Evolutionary conservation across 495 filamentous ascomycete genomes (phyloP), one percentile per base, ranked within the genome.

Genomic region (Parmelia sp.): DNA sequence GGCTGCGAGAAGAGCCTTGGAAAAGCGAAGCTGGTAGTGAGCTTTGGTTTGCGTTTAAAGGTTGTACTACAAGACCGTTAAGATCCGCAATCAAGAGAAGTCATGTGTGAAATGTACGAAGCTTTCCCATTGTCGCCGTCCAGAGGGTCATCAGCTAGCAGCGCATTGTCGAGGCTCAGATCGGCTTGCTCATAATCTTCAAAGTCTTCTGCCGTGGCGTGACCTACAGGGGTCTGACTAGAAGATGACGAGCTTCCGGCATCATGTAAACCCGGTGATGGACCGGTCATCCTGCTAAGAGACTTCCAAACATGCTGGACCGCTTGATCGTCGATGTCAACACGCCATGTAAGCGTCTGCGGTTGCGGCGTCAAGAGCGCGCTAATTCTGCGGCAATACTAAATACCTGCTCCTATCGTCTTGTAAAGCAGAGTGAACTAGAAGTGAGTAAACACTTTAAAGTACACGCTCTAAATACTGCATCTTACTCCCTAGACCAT

Each of bases 21-120:
- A 71, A 83, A 75, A 65, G 73, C 86, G 73, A 79, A 88, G 72
- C 73, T 76, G 58, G 72, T 80, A 67, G 68, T 79, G 70, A 81
- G 82, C 69, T 91, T 91, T 68, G 85, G 84, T 71, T 90, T 92
- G 68, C 88, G 86, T 78, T 95, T 94, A 78, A 96, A 96, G 23
- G 88, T 85, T 59, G 91, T 80, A 4, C 89, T 89, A 64, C 70
- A 60, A 27, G 10, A 35, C 2, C 45, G 12, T 67, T 10, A 64
- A 36, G 57, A 40, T 60, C 6, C 7, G 25, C 7, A 9, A 39
- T 4, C 25, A 42, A 58, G 11, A 4, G 23, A 23, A 57, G 11
- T 11, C 6, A 47, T 23, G 6, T 44, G 36, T 36, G 10, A 57
- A 10, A 72, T 74, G 67, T 65, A 82, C 79, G 77, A 78, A 59